phyloP scores from a whole-genome alignment of 148 eudicot genomes.

The Pouteria glomerata region DNA sequence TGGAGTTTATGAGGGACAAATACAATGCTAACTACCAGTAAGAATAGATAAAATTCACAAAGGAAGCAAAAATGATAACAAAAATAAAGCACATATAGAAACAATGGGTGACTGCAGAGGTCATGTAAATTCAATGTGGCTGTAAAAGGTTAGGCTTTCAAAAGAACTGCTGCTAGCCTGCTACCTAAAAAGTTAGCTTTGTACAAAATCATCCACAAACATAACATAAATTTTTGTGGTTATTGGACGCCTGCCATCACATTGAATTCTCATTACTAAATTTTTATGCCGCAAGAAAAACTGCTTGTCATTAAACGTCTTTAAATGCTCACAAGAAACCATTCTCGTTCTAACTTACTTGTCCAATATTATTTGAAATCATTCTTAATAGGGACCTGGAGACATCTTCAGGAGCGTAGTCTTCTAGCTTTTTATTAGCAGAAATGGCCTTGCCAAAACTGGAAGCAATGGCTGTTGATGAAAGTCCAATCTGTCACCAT shows the following conservation, averaged over 20 bases:
- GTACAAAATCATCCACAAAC: too few relatives aligned
- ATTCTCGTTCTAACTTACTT: conserved; percentile 38
- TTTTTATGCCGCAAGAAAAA: background rate
- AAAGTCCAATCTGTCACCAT: conserved; percentile 65
- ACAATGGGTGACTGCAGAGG: background rate
- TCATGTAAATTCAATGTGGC: background rate
- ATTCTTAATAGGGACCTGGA: conserved; percentile 78
- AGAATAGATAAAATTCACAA: background rate
- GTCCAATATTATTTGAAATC: conserved; percentile 88
- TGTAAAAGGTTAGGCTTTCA: background rate
- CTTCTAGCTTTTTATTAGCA: conserved; percentile 64
- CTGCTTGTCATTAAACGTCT: background rate
- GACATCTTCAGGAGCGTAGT: conserved; percentile 71
- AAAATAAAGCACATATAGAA: background rate
- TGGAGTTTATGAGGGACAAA: background rate
- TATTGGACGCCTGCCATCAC: background rate
- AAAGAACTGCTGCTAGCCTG: too few relatives aligned
- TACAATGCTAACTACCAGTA: background rate
- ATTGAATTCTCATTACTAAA: background rate
- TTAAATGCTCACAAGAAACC: background rate
- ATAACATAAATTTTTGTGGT: too few relatives aligned
- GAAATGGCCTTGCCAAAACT: conserved; percentile 86
- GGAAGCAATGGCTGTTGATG: conserved; percentile 88
- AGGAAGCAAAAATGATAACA: background rate
- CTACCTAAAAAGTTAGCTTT: too few relatives aligned